These are phyloP conservation scores for Dianthus caryophyllus DNA, from an alignment of 148 eudicot species.

Conservation along the genomic window DNA sequence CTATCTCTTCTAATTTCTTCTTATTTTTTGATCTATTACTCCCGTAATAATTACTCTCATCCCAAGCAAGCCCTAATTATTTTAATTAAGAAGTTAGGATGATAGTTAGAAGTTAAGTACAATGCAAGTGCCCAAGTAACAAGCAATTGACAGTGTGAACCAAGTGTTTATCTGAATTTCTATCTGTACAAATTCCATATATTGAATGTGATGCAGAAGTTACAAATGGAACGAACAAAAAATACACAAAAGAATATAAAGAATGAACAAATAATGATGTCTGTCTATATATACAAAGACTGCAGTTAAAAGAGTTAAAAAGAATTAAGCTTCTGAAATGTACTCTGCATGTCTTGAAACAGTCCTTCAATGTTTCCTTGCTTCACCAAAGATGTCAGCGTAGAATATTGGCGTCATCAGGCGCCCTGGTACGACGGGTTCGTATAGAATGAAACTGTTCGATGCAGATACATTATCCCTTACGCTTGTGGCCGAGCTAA, in stretches of 20 bases:
- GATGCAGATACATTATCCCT: neutral
- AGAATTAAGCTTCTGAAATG: conserved; percentile 1
- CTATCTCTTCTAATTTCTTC: too few species aligned
- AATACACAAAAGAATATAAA: conserved; percentile 24
- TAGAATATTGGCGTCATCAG: neutral
- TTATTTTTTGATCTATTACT: too few species aligned
- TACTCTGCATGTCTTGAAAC: too few species aligned
- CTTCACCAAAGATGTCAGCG: neutral
- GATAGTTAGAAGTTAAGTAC: too few species aligned
- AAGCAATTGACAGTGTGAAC: neutral
- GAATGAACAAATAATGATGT: conserved; percentile 20
- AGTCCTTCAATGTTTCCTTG: neutral
- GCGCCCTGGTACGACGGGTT: neutral
- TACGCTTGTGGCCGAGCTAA: conserved; percentile 19
- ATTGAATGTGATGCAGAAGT: conserved; percentile 12
- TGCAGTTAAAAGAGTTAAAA: neutral
- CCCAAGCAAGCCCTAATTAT: too few species aligned
- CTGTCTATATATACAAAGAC: conserved; percentile 5
- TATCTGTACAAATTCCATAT: conserved; percentile 33
- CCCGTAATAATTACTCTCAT: too few species aligned
- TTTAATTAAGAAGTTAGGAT: too few species aligned
- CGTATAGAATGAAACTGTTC: neutral
- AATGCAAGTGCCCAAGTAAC: too few species aligned
- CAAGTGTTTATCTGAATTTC: conserved; percentile 10
- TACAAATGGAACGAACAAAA: conserved; percentile 2